Conservation (phyloP, 345 rosid species). For the Litchi chinensis region DNA sequence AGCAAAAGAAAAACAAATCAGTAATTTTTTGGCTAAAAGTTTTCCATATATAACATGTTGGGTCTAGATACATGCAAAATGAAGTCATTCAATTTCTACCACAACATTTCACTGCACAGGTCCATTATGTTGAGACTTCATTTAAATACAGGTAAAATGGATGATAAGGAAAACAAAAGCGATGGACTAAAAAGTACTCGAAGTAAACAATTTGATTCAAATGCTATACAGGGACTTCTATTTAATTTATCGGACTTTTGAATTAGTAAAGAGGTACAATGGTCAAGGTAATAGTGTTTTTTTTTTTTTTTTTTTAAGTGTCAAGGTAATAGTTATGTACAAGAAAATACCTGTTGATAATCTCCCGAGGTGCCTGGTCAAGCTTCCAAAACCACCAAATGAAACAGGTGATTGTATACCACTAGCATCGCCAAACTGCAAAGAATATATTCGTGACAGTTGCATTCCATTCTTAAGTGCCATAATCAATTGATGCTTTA, state of each 20-base stretch:
- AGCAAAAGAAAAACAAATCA: conserved; percentile 8
- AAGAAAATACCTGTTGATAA: conserved; percentile 68
- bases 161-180: background rate
- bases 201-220: background rate
- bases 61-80: background rate
- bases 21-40: background rate
- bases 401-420: conserved; percentile 99
- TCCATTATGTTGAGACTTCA: background rate
- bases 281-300: background rate
- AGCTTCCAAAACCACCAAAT: conserved; percentile 98
- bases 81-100: background rate
- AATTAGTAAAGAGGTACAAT: conserved; percentile 9
- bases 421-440: conserved; percentile 98
- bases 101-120: no score
- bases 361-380: conserved; percentile 90
- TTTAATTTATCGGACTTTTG: background rate
- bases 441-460: conserved; percentile 20
- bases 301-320: background rate
- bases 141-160: background rate
- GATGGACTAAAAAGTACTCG: background rate
- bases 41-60: background rate
- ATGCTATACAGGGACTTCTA: background rate
- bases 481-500: conserved; percentile 16
- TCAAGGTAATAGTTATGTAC: background rate
- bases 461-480: conserved; percentile 12